phyloP scores from a whole-genome alignment of 2,329 filamentous ascomycete genomes.

The Trichoderma breve region DNA sequence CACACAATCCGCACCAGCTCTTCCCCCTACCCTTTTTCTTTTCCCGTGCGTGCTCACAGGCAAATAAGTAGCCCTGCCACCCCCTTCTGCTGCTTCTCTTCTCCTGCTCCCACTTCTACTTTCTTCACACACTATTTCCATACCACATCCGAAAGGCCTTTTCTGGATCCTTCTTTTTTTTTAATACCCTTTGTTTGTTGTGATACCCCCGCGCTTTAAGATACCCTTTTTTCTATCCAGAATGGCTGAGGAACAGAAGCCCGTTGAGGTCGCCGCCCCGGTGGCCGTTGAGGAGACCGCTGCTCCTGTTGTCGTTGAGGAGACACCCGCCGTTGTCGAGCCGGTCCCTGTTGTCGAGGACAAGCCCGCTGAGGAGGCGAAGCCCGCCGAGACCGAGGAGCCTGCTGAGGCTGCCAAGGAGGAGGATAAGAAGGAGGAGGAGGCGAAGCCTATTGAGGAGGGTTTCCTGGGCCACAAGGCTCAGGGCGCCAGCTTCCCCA shows the following conservation, averaged over 20 bases:
- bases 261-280: conserved; percentile 48
- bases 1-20: conserved; percentile 10
- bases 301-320: conserved; percentile 27
- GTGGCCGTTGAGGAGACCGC: conserved; percentile 52
- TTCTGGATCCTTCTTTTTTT: conserved; percentile 39
- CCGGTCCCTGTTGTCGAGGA: conserved; percentile 38
- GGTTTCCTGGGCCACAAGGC: conserved; percentile 88
- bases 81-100: conserved; percentile 31
- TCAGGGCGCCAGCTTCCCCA: conserved; percentile 75
- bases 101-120: conserved; percentile 27
- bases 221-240: conserved; percentile 45
- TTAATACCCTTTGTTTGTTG: conserved; percentile 45
- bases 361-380: conserved; percentile 42
- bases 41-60: conserved; percentile 18
- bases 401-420: conserved; percentile 41
- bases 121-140: conserved; percentile 33
- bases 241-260: conserved; percentile 76
- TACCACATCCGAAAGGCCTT: conserved; percentile 33
- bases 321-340: conserved; percentile 40
- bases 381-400: conserved; percentile 40
- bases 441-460: conserved; percentile 72
- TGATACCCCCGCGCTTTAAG: conserved; percentile 50
- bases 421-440: conserved; percentile 46
- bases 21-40: conserved; percentile 19
- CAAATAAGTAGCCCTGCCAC: conserved; percentile 46